Evolutionary conservation across 2,329 filamentous ascomycete species (phyloP).

Genomic region (Penicillium sp.): DNA sequence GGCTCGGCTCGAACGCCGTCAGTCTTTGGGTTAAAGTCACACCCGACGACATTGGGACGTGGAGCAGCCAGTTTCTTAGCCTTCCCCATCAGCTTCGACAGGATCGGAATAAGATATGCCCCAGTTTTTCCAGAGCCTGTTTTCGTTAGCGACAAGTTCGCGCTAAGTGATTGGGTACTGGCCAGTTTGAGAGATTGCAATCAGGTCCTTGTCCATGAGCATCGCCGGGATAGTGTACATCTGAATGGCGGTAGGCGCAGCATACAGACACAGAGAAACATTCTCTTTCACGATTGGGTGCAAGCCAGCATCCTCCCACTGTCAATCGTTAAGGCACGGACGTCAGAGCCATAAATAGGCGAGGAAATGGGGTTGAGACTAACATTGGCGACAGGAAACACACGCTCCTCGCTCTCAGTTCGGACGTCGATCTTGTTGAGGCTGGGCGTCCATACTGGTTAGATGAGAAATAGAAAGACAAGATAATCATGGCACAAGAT

Average conservation of each 20-base stretch:
- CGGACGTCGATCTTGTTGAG: constrained; percentile 9
- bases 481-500: constrained; percentile 29
- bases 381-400: constrained; percentile 11
- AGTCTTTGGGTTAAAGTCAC: constrained; percentile 51
- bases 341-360: background rate
- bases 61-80: constrained; percentile 80
- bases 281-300: constrained; percentile 83
- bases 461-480: background rate
- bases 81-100: constrained; percentile 94
- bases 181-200: constrained; percentile 93
- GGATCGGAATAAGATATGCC: constrained; percentile 82
- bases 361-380: background rate
- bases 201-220: constrained; percentile 72
- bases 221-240: constrained; percentile 80
- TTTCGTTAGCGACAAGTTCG: constrained; percentile 5
- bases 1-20: constrained; percentile 73
- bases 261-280: constrained; percentile 69
- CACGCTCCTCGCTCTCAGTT: constrained; percentile 10
- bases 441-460: constrained; percentile 2
- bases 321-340: constrained; percentile 26
- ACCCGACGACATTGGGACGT: constrained; percentile 59
- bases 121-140: constrained; percentile 94
- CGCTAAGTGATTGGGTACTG: constrained; percentile 29
- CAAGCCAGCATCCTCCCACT: constrained; percentile 75
- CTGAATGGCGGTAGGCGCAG: constrained; percentile 79